Evolutionary conservation across 108 stramenopile genomes (phyloP).

Genomic region (Pseudonitzschia multiseries): DNA sequence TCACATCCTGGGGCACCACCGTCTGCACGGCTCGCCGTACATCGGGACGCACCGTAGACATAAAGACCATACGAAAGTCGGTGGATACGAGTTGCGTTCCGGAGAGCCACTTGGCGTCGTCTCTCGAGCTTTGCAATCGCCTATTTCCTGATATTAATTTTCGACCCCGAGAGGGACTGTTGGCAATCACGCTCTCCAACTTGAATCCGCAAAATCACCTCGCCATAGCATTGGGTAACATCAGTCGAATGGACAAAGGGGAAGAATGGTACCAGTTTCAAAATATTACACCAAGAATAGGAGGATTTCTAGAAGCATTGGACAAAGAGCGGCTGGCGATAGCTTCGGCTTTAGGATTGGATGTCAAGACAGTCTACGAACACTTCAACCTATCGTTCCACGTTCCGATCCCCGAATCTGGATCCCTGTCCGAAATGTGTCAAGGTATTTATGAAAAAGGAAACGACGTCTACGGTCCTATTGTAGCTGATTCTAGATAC

Average conservation of each 20-base stretch:
- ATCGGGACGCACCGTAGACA: conserved; percentile 46
- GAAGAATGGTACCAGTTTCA: conserved; percentile 69
- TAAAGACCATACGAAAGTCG: conserved; percentile 51
- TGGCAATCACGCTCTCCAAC: conserved; percentile 69
- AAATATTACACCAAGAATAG: conserved; percentile 60
- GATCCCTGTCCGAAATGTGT: conserved; percentile 68
- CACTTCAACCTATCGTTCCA: conserved; percentile 65
- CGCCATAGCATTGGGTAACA: conserved; percentile 65
- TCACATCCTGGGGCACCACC: conserved; percentile 71
- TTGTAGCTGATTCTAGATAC: conserved; percentile 50
- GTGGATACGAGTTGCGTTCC: conserved; percentile 65
- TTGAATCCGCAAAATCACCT: conserved; percentile 73
- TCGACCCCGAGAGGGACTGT: conserved; percentile 46
- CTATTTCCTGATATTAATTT: conserved; percentile 51
- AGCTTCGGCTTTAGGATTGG: conserved; percentile 45
- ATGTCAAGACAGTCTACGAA: conserved; percentile 59
- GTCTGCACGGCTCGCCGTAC: conserved; percentile 55
- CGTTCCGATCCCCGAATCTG: conserved; percentile 45
- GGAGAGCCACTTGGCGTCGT: conserved; percentile 2
- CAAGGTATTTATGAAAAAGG: conserved; percentile 56
- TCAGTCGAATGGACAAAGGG: conserved; percentile 67
- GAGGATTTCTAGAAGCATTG: conserved; percentile 56
- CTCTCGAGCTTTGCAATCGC: conserved; percentile 28
- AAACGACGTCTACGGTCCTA: conserved; percentile 65
- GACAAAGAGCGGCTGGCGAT: conserved; percentile 64